phyloP scores from a whole-genome alignment of 1,139 yeast genomes.

The Hansenula sp. region DNA sequence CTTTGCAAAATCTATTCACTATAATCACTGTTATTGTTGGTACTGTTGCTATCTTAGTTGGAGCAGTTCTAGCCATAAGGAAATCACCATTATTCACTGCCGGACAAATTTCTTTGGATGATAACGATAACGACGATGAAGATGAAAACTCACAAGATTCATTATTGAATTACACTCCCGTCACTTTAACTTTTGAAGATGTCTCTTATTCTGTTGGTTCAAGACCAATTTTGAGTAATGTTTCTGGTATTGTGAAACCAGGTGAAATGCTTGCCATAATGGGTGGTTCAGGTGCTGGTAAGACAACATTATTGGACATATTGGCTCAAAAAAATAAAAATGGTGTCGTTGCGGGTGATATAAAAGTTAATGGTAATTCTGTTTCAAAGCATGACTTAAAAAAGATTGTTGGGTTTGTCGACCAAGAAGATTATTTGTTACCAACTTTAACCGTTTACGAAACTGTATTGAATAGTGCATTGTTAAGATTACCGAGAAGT shows the following conservation, averaged over 20 bases:
- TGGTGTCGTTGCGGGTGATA: constrained; percentile 62
- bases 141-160: constrained; percentile 41
- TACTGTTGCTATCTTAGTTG: constrained; percentile 33
- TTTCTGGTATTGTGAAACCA: constrained; percentile 77
- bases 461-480: constrained; percentile 88
- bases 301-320: constrained; percentile 87
- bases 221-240: constrained; percentile 50
- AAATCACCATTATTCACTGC: constrained; percentile 59
- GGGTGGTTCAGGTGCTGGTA: constrained; percentile 99
- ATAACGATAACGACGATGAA: constrained; percentile 32
- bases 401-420: constrained; percentile 90
- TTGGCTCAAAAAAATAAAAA: constrained; percentile 83
- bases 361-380: constrained; percentile 67
- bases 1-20: constrained; percentile 46
- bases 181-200: constrained; percentile 71
- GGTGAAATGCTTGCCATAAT: constrained; percentile 91
- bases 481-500: constrained; percentile 74
- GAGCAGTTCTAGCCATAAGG: constrained; percentile 49
- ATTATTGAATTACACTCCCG: constrained; percentile 64
- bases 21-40: constrained; percentile 47
- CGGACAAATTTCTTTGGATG: constrained; percentile 29
- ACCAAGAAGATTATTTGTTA: constrained; percentile 87
- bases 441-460: constrained; percentile 95
- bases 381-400: constrained; percentile 43
- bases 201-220: constrained; percentile 62